These are phyloP conservation scores for Wallacemonas collosoma DNA, from an alignment of 208 protist species.

Conservation along the genomic window DNA sequence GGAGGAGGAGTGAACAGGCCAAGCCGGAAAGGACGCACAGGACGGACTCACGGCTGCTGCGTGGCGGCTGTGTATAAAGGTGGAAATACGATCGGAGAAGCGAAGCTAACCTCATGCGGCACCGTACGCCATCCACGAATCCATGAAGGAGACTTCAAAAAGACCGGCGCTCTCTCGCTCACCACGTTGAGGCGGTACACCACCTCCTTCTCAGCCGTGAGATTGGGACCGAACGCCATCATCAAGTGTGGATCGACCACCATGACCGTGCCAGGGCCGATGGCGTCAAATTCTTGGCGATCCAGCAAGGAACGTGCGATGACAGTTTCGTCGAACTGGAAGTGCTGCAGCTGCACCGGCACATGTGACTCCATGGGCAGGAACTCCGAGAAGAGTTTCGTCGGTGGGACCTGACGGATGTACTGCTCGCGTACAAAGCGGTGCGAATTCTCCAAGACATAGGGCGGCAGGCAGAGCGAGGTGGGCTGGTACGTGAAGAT, in stretches of 20 bases:
- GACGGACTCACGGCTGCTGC: not conserved
- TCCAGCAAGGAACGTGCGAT: conserved; percentile 32
- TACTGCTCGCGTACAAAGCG: conserved; percentile 70
- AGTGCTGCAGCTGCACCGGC: conserved; percentile 66
- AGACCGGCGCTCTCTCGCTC: conserved; percentile 44
- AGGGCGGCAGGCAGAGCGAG: conserved; percentile 44
- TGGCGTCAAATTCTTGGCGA: not conserved
- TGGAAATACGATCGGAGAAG: conserved; percentile 76
- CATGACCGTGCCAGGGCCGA: conserved; percentile 67
- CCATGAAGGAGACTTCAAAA: conserved; percentile 71
- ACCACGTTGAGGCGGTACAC: conserved; percentile 80
- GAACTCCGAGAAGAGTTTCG: conserved; percentile 54
- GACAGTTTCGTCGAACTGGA: conserved; percentile 65
- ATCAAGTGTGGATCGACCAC: conserved; percentile 82
- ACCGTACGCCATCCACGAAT: conserved; percentile 78
- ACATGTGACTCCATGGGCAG: conserved; percentile 72
- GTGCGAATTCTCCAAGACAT: conserved; percentile 73
- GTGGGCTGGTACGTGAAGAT: conserved; percentile 73
- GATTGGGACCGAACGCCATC: conserved; percentile 76
- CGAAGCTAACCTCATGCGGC: conserved; percentile 72
- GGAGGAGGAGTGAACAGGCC: too few relatives aligned
- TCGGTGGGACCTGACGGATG: conserved; percentile 39
- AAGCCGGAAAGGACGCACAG: not conserved
- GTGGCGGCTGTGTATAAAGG: conserved; percentile 39
- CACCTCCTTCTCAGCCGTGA: conserved; percentile 48